Base-by-base conservation (phyloP, 2,329 filamentous ascomycete species). In the Aureobasidium sp. region DNA sequence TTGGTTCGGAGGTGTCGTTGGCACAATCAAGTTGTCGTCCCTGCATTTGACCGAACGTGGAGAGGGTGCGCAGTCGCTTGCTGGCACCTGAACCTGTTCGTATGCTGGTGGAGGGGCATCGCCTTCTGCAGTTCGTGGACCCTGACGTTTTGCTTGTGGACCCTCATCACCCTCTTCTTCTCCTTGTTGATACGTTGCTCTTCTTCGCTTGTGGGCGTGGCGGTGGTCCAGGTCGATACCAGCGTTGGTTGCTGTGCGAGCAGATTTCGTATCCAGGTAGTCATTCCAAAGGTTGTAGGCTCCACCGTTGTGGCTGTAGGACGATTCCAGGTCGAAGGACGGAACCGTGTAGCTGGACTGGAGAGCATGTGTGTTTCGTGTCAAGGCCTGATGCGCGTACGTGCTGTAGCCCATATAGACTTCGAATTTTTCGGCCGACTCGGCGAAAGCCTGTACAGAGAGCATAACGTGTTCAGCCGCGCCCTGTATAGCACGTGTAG, bases 241-340 rank as follows among this genome's bases (percentile, higher is more conserved):
- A 23, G 15, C 13, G 42, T 53, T 29, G 38, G 29, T 29, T 17
- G 37, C 49, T 27, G 27, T 53, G 19, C 38, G 47, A 38, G 58
- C 15, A 23, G n/a, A 33, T 1, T 27, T 23, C 9, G 55, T 49
- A 40, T 47, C 31, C 17, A 60, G 27, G 23, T 60, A 60, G 3
- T 46, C 46, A 7, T 54, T 23, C 58, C 58, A 60, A 11, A 13
- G 10, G 31, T 60, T 31, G 19, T 46, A 54, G 0, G 6, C 29
- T 27, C 58, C 58, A 29, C 58, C 58, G 46, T 60, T 60, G 31
- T 50, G 47, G 21, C 27, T 53, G 27, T 60, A 60, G 17, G 27
- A 51, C 5, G 17, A 27, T 25, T 29, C 15, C 13, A 60, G 47
- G 13, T 54, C 6, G 29, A 60, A 35, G 5, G 29, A 40, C 27